Conservation (phyloP, 2,329 filamentous ascomycete genomes). For the Arthrinium phaeospermum region DNA sequence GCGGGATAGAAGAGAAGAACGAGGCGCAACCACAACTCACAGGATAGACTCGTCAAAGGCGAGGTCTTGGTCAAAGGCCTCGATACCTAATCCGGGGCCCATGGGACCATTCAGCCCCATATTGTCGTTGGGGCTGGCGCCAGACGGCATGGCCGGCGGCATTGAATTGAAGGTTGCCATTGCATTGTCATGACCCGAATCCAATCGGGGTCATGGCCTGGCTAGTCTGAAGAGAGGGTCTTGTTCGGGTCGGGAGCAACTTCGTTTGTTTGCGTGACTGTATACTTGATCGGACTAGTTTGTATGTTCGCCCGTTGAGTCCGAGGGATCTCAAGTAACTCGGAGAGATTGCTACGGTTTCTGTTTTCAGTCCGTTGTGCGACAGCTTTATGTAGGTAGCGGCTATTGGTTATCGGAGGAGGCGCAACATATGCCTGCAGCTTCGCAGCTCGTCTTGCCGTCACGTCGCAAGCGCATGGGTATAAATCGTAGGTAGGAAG, state of each 20-base stretch:
- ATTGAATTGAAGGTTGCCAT: conserved; percentile 66
- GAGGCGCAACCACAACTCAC: conserved; percentile 45
- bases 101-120: conserved; percentile 46
- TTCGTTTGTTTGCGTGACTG: neutral
- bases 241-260: neutral
- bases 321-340: neutral
- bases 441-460: neutral
- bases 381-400: neutral
- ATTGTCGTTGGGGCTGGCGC: conserved; percentile 50
- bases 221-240: neutral
- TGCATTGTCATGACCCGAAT: conserved; percentile 48
- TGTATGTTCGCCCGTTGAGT: neutral
- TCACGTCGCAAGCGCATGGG: neutral
- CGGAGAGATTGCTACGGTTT: neutral
- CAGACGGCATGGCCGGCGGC: conserved; percentile 51
- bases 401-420: neutral
- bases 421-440: neutral
- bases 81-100: conserved; percentile 47
- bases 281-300: neutral
- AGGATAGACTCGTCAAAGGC: conserved; percentile 62
- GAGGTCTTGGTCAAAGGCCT: conserved; percentile 58
- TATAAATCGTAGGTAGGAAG: neutral
- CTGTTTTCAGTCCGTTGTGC: neutral
- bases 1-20: neutral
- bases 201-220: neutral